These are phyloP conservation scores for Ogataea saltuana DNA, from an alignment of 805 yeast genomes.

Conservation along the genomic window DNA sequence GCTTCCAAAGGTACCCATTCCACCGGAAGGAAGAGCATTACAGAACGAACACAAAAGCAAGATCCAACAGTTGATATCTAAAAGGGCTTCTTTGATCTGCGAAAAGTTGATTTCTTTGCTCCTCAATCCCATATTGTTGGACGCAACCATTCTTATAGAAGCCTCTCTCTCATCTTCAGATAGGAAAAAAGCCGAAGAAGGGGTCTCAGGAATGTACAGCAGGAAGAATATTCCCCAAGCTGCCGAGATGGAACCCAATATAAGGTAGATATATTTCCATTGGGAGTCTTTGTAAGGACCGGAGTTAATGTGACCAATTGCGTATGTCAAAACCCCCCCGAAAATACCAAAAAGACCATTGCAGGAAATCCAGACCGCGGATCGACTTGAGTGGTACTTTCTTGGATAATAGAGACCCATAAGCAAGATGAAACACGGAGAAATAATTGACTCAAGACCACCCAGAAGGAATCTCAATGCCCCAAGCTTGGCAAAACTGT, in stretches of 20 bases:
- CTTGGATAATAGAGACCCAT: constrained; percentile 33
- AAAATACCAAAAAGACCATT: constrained; percentile 25
- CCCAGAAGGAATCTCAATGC: constrained; percentile 47
- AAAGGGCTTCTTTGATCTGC: constrained; percentile 44
- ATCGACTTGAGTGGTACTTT: constrained; percentile 26
- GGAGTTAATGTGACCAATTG: constrained; percentile 38
- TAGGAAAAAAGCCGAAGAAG: constrained; percentile 44
- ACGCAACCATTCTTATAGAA: constrained; percentile 30
- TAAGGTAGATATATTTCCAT: constrained; percentile 47
- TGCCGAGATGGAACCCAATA: constrained; percentile 45
- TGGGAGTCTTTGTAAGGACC: constrained; percentile 34
- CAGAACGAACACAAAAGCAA: constrained; percentile 37
- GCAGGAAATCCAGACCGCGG: constrained; percentile 42
- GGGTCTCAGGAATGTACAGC: constrained; percentile 43
- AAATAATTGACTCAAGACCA: constrained; percentile 43
- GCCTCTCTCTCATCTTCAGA: constrained; percentile 38
- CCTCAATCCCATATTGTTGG: constrained; percentile 47
- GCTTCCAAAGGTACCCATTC: constrained; percentile 47
- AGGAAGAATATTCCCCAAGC: constrained; percentile 30
- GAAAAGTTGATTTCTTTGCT: constrained; percentile 38
- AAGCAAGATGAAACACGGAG: constrained; percentile 34
- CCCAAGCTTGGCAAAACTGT: constrained; percentile 42
- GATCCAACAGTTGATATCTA: constrained; percentile 36
- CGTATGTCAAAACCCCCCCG: constrained; percentile 31
- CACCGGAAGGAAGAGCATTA: constrained; percentile 55